Evolutionary conservation across 2,329 filamentous ascomycete genomes (phyloP).

Genomic region (Pseudopyricularia cyperi): DNA sequence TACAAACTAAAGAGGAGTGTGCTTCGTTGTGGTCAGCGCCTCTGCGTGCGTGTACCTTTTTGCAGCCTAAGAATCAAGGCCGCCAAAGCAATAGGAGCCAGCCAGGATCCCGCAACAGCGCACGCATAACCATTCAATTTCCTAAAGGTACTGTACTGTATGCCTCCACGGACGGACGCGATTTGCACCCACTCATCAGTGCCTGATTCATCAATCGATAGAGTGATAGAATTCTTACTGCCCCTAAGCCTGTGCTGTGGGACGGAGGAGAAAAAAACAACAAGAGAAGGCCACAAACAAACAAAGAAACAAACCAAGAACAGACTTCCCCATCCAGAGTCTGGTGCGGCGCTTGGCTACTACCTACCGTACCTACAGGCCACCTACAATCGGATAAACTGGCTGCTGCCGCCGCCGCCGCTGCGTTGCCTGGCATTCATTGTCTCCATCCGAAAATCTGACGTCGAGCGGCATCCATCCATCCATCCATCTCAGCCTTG

Average conservation of each 20-base stretch:
- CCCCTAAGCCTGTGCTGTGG: background rate
- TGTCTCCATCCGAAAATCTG: background rate
- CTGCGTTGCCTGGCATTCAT: background rate
- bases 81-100: conserved; percentile 5
- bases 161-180: too few species aligned
- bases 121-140: conserved; percentile 6
- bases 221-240: background rate
- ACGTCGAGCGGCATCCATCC: background rate
- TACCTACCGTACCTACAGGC: background rate
- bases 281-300: background rate
- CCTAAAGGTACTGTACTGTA: too few species aligned
- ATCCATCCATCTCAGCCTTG: background rate
- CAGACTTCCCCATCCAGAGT: too few species aligned
- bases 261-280: background rate
- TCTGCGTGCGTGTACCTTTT: too few species aligned
- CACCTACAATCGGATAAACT: background rate
- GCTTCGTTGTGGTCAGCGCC: too few species aligned
- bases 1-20: too few species aligned
- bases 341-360: background rate
- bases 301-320: background rate
- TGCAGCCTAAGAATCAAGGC: too few species aligned
- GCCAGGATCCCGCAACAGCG: background rate
- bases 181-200: conserved; percentile 1
- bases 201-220: background rate
- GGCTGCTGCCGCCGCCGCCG: background rate